A percentile compares a stretch with the other conserved stretches of the same genome.
phyloP scores from a whole-genome alignment of 306 rosid species.

The Boehmeria nivea region DNA sequence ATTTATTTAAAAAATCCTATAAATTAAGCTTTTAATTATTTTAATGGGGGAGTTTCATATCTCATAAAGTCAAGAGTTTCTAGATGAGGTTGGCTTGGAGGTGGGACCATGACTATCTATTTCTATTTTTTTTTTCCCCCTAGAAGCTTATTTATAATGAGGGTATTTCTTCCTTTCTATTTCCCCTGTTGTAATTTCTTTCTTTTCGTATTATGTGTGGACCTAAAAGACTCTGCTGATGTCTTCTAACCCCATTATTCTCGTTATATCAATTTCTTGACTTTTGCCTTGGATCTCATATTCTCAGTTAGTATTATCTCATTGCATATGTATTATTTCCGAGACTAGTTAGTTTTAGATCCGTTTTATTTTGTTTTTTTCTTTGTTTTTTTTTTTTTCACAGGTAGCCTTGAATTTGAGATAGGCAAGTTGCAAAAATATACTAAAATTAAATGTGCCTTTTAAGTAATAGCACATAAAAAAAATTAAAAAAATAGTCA shows the following conservation, averaged over 20 bases:
- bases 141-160: neutral
- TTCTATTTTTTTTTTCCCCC: slow-evolving; percentile 4
- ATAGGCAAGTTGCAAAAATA: too few relatives aligned
- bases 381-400: too few relatives aligned
- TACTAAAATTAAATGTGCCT: too few relatives aligned
- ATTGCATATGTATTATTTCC: neutral
- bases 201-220: slow-evolving; percentile 1
- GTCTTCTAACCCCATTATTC: neutral
- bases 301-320: neutral
- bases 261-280: neutral
- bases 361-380: too few relatives aligned
- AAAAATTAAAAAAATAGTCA: too few relatives aligned
- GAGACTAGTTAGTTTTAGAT: neutral
- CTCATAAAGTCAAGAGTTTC: slow-evolving; percentile 42
- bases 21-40: neutral
- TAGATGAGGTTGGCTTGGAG: slow-evolving; percentile 23
- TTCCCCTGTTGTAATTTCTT: too few relatives aligned
- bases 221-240: neutral
- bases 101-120: slow-evolving; percentile 18
- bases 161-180: slow-evolving; percentile 2
- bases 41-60: neutral
- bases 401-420: too few relatives aligned
- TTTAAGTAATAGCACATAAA: too few relatives aligned
- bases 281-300: neutral
- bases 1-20: neutral